Conservation (phyloP, 768 basidiomycete species). For the Royoungia palumana region DNA sequence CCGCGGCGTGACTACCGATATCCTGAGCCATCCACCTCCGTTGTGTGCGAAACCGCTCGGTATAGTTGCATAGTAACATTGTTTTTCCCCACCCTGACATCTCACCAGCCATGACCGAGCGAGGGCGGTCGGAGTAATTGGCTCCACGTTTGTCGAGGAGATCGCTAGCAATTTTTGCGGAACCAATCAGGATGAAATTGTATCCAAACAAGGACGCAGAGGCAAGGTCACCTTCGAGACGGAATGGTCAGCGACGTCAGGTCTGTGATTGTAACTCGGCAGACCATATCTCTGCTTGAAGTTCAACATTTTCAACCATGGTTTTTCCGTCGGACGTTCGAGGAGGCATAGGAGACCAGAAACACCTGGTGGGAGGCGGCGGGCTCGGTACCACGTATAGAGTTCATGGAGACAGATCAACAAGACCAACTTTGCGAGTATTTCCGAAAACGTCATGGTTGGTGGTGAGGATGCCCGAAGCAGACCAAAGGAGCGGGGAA, state of each 20-base stretch:
- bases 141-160: conserved; percentile 44
- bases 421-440: not conserved
- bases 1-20: conserved; percentile 8
- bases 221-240: conserved; percentile 13
- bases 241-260: not conserved
- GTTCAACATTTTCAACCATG: conserved; percentile 11
- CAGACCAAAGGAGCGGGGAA: too few species aligned
- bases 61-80: conserved; percentile 14
- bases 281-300: conserved; percentile 13
- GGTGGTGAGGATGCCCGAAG: too few species aligned
- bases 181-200: conserved; percentile 43
- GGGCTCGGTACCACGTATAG: not conserved
- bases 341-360: conserved; percentile 9
- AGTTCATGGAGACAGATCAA: not conserved
- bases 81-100: conserved; percentile 21
- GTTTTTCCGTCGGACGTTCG: conserved; percentile 8
- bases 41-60: conserved; percentile 13
- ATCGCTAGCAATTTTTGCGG: conserved; percentile 39
- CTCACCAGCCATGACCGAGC: conserved; percentile 18
- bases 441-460: too few species aligned
- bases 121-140: conserved; percentile 37
- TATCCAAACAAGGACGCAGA: conserved; percentile 17
- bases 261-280: not conserved
- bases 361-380: conserved; percentile 15
- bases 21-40: conserved; percentile 20